Conservation (phyloP, 2,329 filamentous ascomycete species). For the Neonectria punicea region DNA sequence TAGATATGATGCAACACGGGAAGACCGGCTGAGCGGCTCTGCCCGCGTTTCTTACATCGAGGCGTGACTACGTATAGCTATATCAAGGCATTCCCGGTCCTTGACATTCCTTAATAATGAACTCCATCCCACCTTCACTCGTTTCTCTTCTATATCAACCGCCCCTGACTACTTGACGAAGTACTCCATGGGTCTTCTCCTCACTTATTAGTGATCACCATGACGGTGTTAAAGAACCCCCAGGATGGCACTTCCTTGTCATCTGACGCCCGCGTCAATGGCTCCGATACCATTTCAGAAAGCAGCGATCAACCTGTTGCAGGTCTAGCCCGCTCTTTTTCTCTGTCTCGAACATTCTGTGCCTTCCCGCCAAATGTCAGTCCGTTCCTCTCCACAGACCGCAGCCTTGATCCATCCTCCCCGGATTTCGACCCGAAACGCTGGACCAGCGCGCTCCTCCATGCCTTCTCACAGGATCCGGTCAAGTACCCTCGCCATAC, state of each 20-base stretch:
- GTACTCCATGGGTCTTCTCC: too few relatives aligned
- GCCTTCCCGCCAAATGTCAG: constrained; percentile 11
- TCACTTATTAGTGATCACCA: background rate
- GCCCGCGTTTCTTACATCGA: background rate
- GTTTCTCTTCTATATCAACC: background rate
- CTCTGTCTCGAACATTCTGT: constrained; percentile 26
- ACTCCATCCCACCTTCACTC: background rate
- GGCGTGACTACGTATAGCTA: background rate
- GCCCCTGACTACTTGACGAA: too few relatives aligned
- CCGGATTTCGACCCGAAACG: constrained; percentile 20
- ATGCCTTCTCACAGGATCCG: constrained; percentile 32
- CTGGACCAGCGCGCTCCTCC: constrained; percentile 26
- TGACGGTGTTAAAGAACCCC: constrained; percentile 5
- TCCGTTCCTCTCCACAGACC: constrained; percentile 24
- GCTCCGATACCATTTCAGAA: constrained; percentile 18
- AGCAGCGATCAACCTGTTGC: constrained; percentile 17
- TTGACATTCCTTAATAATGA: background rate
- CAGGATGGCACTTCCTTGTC: background rate
- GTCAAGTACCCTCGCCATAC: constrained; percentile 29
- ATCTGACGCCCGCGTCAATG: background rate
- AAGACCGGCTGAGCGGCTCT: background rate
- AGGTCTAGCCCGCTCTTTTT: constrained; percentile 31
- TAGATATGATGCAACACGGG: constrained; percentile 5
- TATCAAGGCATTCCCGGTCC: background rate
- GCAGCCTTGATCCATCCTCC: constrained; percentile 28